Base-by-base conservation (phyloP, 2,329 filamentous ascomycete genomes). In the Hymenoscyphus occultus region DNA sequence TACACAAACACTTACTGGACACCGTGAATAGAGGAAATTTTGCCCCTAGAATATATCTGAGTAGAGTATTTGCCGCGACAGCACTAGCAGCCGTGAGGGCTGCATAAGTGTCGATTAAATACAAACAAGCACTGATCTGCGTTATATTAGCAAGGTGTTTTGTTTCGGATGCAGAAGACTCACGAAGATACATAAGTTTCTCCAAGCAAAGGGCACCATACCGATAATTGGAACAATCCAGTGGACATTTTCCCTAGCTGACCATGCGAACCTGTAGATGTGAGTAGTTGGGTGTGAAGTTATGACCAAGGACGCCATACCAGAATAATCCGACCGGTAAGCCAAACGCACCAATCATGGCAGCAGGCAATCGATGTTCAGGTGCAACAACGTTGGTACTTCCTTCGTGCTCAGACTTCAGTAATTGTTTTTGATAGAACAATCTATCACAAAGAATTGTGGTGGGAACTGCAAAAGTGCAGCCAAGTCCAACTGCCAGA, bases 101-200 rank as follows among this genome's bases (percentile, higher is more conserved):
- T n/a, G 63, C 61, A 35, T 69, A 69, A 1, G 65, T 65, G 31
- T 67, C 67, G 19, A 68, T 60, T 1, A 66, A 40, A 54, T 66
- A 66, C n/a, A 64, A 32, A 19, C 59, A 62, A 58, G 59, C 28
- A 39, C 63, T 59, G 16, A 56, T 62, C 60, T 62, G 22, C 4
- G 6, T 2, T 28, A 3, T 1, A 13, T 56, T 62, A 62, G 45
- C 31, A 56, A 51, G 9, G 45, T 28, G 2, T 28, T 12, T 19
- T 45, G 22, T 5, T 4, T 9, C 9, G 19, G 3, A 10, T 14
- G 2, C 1, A 9, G 16, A 22, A 31, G 31, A 22, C 60, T 42
- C 6, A 86, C 80, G 69, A 87, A 88, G 4, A 88, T 76, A 66
- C 81, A 84, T 2, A 87, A 74, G 67, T 86, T 87, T 1, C 85